Evolutionary conservation across 108 stramenopile species (phyloP).

Genomic region (Pseudonitzschia delicatissima): DNA sequence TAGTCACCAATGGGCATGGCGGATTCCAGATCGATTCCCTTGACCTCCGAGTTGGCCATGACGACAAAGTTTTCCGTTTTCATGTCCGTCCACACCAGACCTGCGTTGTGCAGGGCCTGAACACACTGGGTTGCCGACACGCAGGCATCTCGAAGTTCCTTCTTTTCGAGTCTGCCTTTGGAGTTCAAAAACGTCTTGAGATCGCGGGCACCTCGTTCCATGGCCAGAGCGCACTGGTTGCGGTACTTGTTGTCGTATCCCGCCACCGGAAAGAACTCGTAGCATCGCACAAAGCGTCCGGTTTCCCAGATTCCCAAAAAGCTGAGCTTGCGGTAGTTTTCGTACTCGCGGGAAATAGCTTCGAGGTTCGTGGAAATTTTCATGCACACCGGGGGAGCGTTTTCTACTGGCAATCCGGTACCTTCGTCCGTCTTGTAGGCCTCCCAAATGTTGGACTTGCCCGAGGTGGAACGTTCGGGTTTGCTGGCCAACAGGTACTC

Average conservation of each 20-base stretch:
- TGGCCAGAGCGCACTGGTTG: conserved; percentile 68
- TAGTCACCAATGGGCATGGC: conserved; percentile 66
- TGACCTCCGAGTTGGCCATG: conserved; percentile 48
- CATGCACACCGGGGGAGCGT: conserved; percentile 28
- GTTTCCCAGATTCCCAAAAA: conserved; percentile 32
- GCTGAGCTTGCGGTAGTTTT: conserved; percentile 56
- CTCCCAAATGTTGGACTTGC: conserved; percentile 46
- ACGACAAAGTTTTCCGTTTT: conserved; percentile 91
- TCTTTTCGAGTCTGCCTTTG: conserved; percentile 49
- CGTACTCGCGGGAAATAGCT: conserved; percentile 70
- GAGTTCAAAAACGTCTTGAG: conserved; percentile 68
- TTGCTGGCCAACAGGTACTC: conserved; percentile 47
- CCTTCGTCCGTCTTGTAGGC: conserved; percentile 43
- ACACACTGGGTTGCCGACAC: conserved; percentile 68
- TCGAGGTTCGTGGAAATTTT: conserved; percentile 62
- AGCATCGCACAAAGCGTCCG: conserved; percentile 54
- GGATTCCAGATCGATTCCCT: conserved; percentile 87
- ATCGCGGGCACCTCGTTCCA: conserved; percentile 75
- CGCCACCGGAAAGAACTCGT: conserved; percentile 62
- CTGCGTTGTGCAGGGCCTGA: conserved; percentile 65
- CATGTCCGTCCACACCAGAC: conserved; percentile 87
- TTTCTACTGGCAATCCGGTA: conserved; percentile 33
- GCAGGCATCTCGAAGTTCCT: conserved; percentile 66
- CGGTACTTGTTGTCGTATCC: conserved; percentile 41
- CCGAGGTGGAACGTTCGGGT: conserved; percentile 57